Base-by-base conservation (phyloP, 495 filamentous ascomycete species). In the Penicillium chermesinum region DNA sequence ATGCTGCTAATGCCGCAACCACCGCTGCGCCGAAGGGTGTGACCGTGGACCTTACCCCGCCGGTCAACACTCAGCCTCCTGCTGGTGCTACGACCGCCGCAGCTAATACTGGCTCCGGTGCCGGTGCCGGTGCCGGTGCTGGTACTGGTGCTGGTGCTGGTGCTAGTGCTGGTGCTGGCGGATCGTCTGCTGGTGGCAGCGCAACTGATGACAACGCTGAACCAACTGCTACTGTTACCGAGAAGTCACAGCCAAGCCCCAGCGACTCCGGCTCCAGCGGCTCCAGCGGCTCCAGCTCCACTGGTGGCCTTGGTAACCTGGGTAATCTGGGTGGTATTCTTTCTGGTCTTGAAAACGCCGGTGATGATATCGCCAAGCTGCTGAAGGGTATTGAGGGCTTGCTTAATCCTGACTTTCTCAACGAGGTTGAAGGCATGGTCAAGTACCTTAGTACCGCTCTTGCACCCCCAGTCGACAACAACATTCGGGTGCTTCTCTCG, bases 401-500 rank as follows among this genome's bases (percentile, higher is more conserved):
- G 25, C 52, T 63, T 2, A 39, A 58, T 46, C 59, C 62, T 8
- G 33, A 38, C 44, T 43, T 66, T 35, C 45, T 66, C 25, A 46
- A 19, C 34, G 57, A 71, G 37, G 13, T 72, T 17, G 59, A 58
- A 36, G 46, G 57, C 17, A 66, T 67, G 33, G 52, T 75, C 59
- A 57, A 64, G 21, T 63, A 69, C 39, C 49, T 73, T 1, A 56
- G 55, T 16, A 70, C 69, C 12, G 20, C 61, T n/a, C 49, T 77
- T 21, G 65, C 62, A 38, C 54, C 58, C 3, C 58, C 73, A 3
- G 65, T 66, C 38, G 58, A 69, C 44, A 58, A 67, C 52, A 67
- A 76, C 51, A 48, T 77, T 7, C 65, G 69, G 34, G 56, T 53
- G 19, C 58, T 75, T 34, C 55, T 75, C 7, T 50, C 44, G 18